Conservation (phyloP, 208 protist species). For the Trichomonas tenax region DNA sequence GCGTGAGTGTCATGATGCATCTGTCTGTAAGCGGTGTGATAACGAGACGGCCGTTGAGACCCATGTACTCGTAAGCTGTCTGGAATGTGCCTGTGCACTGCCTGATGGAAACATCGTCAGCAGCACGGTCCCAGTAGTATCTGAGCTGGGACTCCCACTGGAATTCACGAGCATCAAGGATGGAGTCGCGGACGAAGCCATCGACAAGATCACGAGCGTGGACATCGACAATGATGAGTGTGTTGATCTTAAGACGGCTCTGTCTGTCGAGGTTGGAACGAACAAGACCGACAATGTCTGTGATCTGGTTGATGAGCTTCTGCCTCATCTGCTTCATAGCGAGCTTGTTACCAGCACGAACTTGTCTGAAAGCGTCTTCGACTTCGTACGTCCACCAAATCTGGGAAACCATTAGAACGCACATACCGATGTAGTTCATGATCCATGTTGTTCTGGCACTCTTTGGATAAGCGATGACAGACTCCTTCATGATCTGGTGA, state of each 20-base stretch:
- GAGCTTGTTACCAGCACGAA: slow-evolving; percentile 59
- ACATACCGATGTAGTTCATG: slow-evolving; percentile 76
- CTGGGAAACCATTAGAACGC: slow-evolving; percentile 76
- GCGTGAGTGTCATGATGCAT: slow-evolving; percentile 95
- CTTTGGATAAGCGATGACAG: slow-evolving; percentile 85
- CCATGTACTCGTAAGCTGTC: slow-evolving; percentile 97
- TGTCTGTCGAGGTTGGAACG: slow-evolving; percentile 64
- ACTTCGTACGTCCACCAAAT: slow-evolving; percentile 97
- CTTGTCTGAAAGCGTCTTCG: slow-evolving; percentile 73
- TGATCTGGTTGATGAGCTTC: slow-evolving; percentile 70
- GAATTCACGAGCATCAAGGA: slow-evolving; percentile 87
- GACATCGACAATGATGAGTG: slow-evolving; percentile 96
- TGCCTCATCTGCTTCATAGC: slow-evolving; percentile 78
- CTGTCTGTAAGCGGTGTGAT: slow-evolving; percentile 95
- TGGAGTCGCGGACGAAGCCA: slow-evolving; percentile 85
- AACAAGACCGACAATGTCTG: slow-evolving; percentile 81
- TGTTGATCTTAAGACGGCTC: slow-evolving; percentile 90
- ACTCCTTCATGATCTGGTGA: slow-evolving; percentile 77
- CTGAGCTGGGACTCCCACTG: slow-evolving; percentile 95
- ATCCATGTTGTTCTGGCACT: slow-evolving; percentile 77
- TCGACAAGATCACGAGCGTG: slow-evolving; percentile 94
- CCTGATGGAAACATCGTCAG: slow-evolving; percentile 76
- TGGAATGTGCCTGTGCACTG: slow-evolving; percentile 85
- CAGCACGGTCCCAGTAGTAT: slow-evolving; percentile 84
- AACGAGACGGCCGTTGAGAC: slow-evolving; percentile 89